Evolutionary conservation across 164 flowering plant genomes (phyloP).

Genomic region (Umbellularia californica): DNA sequence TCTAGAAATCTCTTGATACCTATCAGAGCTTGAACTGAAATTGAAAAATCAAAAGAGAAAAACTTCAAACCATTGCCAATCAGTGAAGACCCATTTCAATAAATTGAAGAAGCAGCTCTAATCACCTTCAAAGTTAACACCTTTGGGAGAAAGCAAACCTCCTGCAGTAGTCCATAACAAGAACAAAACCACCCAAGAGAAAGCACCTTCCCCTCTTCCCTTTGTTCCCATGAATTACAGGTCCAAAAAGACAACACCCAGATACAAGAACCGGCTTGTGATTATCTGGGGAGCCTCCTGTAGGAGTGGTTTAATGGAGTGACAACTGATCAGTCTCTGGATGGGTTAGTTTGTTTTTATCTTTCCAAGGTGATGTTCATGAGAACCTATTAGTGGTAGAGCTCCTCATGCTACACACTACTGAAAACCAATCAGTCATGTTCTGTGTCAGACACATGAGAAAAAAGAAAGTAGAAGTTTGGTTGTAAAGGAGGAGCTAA

Average conservation of each 20-base stretch:
- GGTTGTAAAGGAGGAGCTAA: constrained; percentile 30
- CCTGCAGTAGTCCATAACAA: constrained; percentile 39
- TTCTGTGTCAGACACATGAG: constrained; percentile 31
- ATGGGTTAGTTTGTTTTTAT: constrained; percentile 18
- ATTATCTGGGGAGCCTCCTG: constrained; percentile 9
- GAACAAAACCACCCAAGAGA: constrained; percentile 33
- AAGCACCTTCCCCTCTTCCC: constrained; percentile 17
- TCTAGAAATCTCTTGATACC: constrained; percentile 49
- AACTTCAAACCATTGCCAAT: constrained; percentile 1
- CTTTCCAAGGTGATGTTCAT: constrained; percentile 17
- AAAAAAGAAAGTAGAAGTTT: constrained; percentile 15
- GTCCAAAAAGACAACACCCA: constrained; percentile 3
- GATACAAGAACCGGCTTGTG: constrained; percentile 16
- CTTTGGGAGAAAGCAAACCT: constrained; percentile 77
- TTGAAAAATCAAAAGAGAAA: constrained; percentile 8
- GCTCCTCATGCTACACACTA: constrained; percentile 17
- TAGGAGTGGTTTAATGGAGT: constrained; percentile 15
- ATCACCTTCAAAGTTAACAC: constrained; percentile 93
- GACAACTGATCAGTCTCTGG: constrained; percentile 1
- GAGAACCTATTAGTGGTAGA: constrained; percentile 16
- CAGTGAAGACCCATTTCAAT: not conserved
- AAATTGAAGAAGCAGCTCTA: not conserved
- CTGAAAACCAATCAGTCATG: constrained; percentile 28
- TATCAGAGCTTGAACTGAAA: constrained; percentile 88
- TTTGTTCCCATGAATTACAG: constrained; percentile 32